Percentiles rank a stretch among this genome's conserved stretches.
These are phyloP conservation scores for Pseudopediastrum boryanum DNA, from an alignment of 139 green algal species.

Conservation along the genomic window DNA sequence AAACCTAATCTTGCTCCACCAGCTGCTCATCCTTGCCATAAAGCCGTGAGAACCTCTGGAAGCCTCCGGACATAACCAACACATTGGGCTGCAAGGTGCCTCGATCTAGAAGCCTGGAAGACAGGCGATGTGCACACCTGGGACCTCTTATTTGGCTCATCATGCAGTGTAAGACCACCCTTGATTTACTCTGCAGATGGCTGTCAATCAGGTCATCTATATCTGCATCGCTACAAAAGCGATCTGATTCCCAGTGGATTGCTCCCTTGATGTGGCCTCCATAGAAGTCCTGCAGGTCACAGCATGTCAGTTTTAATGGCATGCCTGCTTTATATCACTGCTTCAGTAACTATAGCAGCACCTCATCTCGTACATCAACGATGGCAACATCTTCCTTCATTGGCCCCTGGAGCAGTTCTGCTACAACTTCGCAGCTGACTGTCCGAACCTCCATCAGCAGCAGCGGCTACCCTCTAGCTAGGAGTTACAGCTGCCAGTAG, in stretches of 20 bases:
- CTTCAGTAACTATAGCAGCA: no score
- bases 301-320: no score
- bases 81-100: slow-evolving; percentile 19
- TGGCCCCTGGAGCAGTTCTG: no score
- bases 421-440: no score
- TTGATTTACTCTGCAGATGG: background rate
- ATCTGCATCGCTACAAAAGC: slow-evolving; percentile 4
- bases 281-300: slow-evolving; percentile 11
- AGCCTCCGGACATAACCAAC: slow-evolving; percentile 27
- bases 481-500: no score
- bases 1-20: background rate
- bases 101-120: slow-evolving; percentile 14
- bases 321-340: no score
- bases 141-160: slow-evolving; percentile 17
- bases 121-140: background rate
- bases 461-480: no score
- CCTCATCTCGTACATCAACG: no score
- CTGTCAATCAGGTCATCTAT: slow-evolving; percentile 22
- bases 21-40: slow-evolving; percentile 13
- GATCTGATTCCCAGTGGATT: slow-evolving; percentile 19
- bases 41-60: slow-evolving; percentile 6
- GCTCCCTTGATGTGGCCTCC: slow-evolving; percentile 31
- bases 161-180: slow-evolving; percentile 29
- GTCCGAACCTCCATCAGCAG: no score
- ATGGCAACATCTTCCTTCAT: no score